Percentiles rank a stretch among this genome's conserved stretches.
Conservation (phyloP, 345 rosid species). For the Pelargonium nanum region DNA sequence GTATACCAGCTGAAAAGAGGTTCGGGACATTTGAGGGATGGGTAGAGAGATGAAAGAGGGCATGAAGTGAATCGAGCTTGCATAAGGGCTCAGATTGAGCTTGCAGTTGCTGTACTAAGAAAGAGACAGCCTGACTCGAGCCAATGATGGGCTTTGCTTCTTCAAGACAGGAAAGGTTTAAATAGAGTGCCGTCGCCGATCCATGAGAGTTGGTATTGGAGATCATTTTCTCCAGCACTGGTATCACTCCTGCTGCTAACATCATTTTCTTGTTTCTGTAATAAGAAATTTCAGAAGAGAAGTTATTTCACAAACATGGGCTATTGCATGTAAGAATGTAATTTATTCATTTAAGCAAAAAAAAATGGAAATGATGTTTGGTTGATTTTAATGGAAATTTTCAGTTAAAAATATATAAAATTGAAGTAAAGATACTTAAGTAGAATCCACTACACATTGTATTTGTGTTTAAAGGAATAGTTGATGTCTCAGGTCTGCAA, state of each 20-base stretch:
- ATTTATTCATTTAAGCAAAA: background rate
- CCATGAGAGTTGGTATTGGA: conserved; percentile 39
- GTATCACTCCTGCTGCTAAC: conserved; percentile 56
- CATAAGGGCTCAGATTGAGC: conserved; percentile 45
- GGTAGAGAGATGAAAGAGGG: conserved; percentile 79
- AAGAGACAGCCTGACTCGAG: conserved; percentile 68
- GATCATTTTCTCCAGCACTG: conserved; percentile 70
- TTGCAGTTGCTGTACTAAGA: conserved; percentile 55
- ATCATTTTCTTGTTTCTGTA: conserved; percentile 81
- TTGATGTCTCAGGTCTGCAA: background rate
- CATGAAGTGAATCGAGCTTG: conserved; percentile 93
- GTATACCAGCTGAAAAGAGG: conserved; percentile 66
- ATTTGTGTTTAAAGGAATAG: too few relatives aligned
- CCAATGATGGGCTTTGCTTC: conserved; percentile 75
- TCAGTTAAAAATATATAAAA: too few relatives aligned
- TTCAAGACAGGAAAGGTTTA: conserved; percentile 78
- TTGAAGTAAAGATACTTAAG: too few relatives aligned
- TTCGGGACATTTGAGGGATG: conserved; percentile 38
- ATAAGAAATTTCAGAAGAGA: background rate
- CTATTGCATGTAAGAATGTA: background rate
- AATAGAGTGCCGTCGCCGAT: conserved; percentile 79
- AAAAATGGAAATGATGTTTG: too few relatives aligned
- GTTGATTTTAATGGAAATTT: background rate
- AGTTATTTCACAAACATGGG: background rate
- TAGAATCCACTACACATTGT: too few relatives aligned